Evolutionary conservation across 192 early-diverging fungal genomes (phyloP).

Genomic region (Phlyctochytrium bullatum): DNA sequence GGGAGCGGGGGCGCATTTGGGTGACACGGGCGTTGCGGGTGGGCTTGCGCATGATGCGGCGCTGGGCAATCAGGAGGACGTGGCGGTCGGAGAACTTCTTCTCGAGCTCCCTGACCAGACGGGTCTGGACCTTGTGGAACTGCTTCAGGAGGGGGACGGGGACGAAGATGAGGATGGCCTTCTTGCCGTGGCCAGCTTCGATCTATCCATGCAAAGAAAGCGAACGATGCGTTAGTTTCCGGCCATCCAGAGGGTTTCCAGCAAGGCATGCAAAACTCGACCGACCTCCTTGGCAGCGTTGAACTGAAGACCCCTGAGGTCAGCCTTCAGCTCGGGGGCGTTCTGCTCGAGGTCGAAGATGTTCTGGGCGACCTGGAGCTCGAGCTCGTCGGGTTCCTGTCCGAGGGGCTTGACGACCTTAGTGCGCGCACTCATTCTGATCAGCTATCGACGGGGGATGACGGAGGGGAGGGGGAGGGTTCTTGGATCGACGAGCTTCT

Average conservation of each 20-base stretch:
- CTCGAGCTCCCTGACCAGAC: slow-evolving; percentile 97
- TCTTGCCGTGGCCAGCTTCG: slow-evolving; percentile 90
- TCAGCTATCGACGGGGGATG: too few species aligned
- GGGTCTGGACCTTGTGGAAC: slow-evolving; percentile 95
- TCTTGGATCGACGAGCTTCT: too few species aligned
- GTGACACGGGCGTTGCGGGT: slow-evolving; percentile 82
- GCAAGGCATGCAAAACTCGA: slow-evolving; percentile 23
- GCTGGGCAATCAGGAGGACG: slow-evolving; percentile 91
- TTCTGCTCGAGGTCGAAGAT: slow-evolving; percentile 93
- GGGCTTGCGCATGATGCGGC: slow-evolving; percentile 94
- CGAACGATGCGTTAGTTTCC: background rate
- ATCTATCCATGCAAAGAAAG: slow-evolving; percentile 46
- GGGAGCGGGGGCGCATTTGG: slow-evolving; percentile 92
- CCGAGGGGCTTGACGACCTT: slow-evolving; percentile 62
- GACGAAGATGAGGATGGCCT: slow-evolving; percentile 96
- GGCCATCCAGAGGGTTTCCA: slow-evolving; percentile 1
- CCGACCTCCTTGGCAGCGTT: slow-evolving; percentile 94
- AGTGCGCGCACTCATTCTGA: slow-evolving; percentile 45
- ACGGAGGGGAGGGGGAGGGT: too few species aligned
- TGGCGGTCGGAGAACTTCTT: slow-evolving; percentile 99
- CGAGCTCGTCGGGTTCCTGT: slow-evolving; percentile 74
- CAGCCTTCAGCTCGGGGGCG: slow-evolving; percentile 95
- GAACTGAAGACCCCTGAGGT: slow-evolving; percentile 94
- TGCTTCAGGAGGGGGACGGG: slow-evolving; percentile 92
- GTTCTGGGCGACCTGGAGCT: slow-evolving; percentile 93